These are phyloP conservation scores for Trichoderma cornu-damae DNA, from an alignment of 2,329 filamentous ascomycete genomes.

Conservation along the genomic window DNA sequence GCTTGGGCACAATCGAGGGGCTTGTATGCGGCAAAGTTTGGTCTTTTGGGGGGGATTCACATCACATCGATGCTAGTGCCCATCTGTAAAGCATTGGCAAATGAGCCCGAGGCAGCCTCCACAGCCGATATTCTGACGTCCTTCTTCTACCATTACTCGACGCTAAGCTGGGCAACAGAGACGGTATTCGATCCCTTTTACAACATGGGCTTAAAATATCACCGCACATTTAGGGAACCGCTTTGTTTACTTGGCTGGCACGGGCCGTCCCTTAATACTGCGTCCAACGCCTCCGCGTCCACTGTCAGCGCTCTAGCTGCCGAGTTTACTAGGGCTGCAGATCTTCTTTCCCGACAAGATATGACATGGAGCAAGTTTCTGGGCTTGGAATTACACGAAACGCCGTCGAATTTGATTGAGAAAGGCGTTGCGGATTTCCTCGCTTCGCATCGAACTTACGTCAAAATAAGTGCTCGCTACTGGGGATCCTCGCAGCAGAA, in stretches of 20 bases:
- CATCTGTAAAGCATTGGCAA: slow-evolving; percentile 51
- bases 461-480: slow-evolving; percentile 59
- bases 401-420: neutral
- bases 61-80: slow-evolving; percentile 57
- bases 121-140: slow-evolving; percentile 49
- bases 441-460: slow-evolving; percentile 46
- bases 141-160: slow-evolving; percentile 60
- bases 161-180: slow-evolving; percentile 53
- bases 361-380: slow-evolving; percentile 44
- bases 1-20: slow-evolving; percentile 58
- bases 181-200: slow-evolving; percentile 58
- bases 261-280: slow-evolving; percentile 56
- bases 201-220: slow-evolving; percentile 47
- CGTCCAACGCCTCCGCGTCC: slow-evolving; percentile 48
- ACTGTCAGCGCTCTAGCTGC: slow-evolving; percentile 47
- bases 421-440: slow-evolving; percentile 46
- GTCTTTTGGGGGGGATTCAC: slow-evolving; percentile 60
- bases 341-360: slow-evolving; percentile 33
- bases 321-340: slow-evolving; percentile 47
- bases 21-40: slow-evolving; percentile 60
- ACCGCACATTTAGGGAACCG: slow-evolving; percentile 52
- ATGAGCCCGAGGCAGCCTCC: slow-evolving; percentile 34
- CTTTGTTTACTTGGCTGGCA: slow-evolving; percentile 61
- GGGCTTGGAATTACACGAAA: neutral
- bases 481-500: slow-evolving; percentile 56